phyloP scores from a whole-genome alignment of 2,329 filamentous ascomycete species.

The Aspergillus uvarum region DNA sequence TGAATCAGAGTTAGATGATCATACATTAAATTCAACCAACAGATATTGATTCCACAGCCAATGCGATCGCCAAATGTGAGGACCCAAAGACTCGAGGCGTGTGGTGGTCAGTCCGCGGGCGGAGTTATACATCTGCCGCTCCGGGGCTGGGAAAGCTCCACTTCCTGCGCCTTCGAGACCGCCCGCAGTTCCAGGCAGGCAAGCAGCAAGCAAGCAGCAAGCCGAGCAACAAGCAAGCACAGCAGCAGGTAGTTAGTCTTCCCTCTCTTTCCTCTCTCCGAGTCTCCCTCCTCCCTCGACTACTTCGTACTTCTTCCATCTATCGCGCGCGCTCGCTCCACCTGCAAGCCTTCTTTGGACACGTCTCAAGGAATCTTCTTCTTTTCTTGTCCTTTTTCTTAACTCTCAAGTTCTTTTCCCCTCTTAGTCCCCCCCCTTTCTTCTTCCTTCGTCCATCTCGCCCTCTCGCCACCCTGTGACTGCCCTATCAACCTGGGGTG shows the following conservation, averaged over 20 bases:
- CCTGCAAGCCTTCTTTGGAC: constrained; percentile 14
- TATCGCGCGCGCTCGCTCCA: constrained; percentile 22
- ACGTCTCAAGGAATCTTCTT: constrained; percentile 16
- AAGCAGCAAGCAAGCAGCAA: background rate
- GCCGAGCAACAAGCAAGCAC: background rate
- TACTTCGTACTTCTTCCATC: constrained; percentile 15
- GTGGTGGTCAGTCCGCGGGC: background rate
- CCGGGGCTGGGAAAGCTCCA: background rate
- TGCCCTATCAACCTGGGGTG: background rate
- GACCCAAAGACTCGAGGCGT: background rate
- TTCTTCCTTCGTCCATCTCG: background rate
- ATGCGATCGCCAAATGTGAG: background rate
- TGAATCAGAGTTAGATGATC: no score
- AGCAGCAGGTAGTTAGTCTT: constrained; percentile 19
- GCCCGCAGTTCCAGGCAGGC: background rate
- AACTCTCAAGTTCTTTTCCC: background rate
- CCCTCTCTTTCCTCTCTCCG: background rate
- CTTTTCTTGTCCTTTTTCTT: no score
- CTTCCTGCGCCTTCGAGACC: constrained; percentile 3
- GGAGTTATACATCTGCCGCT: constrained; percentile 1
- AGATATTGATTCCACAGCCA: background rate
- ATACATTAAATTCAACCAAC: no score
- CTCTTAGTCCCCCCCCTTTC: background rate
- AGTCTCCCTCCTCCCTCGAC: background rate
- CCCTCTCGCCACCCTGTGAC: background rate